A percentile compares a stretch with the other conserved stretches of the same genome.
phyloP scores from a whole-genome alignment of 2,329 filamentous ascomycete species.

The Fusarium nurragi region DNA sequence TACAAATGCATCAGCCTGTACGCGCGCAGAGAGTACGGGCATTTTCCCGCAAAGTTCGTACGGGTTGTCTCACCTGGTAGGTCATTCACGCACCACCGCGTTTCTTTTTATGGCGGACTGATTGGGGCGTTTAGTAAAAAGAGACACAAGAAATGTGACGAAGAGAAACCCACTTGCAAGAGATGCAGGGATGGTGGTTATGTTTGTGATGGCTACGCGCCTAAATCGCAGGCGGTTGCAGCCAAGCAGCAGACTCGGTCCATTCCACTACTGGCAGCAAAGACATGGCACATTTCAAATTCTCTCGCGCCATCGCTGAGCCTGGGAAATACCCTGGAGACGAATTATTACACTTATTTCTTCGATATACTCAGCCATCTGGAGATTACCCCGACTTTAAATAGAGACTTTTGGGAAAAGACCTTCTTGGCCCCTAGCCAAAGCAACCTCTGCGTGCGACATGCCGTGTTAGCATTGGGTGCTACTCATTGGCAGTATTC shows the following conservation, averaged over 20 bases:
- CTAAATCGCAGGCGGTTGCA: not conserved
- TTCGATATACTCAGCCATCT: not conserved
- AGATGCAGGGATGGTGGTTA: conserved; percentile 16
- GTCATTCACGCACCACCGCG: not conserved
- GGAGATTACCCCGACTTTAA: not conserved
- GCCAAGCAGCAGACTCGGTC: not conserved
- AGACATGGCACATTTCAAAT: not conserved
- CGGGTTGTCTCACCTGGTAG: conserved; percentile 14
- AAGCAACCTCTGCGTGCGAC: not conserved
- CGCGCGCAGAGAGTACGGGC: conserved; percentile 1
- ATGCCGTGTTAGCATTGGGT: conserved; percentile 1
- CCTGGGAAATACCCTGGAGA: not conserved
- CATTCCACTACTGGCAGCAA: not conserved
- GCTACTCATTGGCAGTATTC: conserved; percentile 2
- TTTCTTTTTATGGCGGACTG: not conserved
- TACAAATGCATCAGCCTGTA: not conserved
- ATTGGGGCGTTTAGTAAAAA: not conserved
- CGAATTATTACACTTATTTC: conserved; percentile 8
- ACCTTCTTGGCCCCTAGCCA: not conserved
- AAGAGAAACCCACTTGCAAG: conserved; percentile 7
- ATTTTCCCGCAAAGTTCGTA: conserved; percentile 7
- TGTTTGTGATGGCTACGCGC: conserved; percentile 14
- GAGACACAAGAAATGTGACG: conserved; percentile 10
- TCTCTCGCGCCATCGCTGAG: not conserved
- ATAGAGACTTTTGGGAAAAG: conserved; percentile 2